phyloP scores from a whole-genome alignment of 768 basidiomycete genomes.

The Rhodotorula graminis region DNA sequence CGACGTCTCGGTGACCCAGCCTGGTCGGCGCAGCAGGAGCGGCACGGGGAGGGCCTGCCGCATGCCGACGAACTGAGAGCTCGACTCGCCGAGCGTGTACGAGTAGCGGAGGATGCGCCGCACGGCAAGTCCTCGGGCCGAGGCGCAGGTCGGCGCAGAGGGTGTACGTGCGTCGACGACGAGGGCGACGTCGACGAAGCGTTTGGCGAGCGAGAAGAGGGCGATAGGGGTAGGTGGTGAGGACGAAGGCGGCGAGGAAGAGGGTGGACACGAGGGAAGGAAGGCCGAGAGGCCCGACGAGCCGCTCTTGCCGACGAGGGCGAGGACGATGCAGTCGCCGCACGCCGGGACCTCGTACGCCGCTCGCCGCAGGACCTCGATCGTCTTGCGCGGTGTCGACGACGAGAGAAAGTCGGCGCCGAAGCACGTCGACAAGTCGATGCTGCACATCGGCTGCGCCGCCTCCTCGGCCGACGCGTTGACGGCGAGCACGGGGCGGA shows the following conservation, averaged over 20 bases:
- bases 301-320: slow-evolving; percentile 46
- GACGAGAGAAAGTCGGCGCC: slow-evolving; percentile 20
- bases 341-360: slow-evolving; percentile 47
- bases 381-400: neutral
- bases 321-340: slow-evolving; percentile 49
- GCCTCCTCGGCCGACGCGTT: neutral
- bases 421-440: slow-evolving; percentile 41
- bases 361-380: slow-evolving; percentile 45
- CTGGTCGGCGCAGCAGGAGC: slow-evolving; percentile 50
- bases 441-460: slow-evolving; percentile 20
- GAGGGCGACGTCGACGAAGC: neutral
- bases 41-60: slow-evolving; percentile 51
- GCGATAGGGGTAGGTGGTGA: neutral
- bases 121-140: slow-evolving; percentile 45
- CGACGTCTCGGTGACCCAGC: slow-evolving; percentile 48
- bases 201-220: neutral
- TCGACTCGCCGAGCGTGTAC: slow-evolving; percentile 42
- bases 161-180: neutral
- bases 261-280: slow-evolving; percentile 42
- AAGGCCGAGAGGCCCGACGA: slow-evolving; percentile 47
- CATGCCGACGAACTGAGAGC: slow-evolving; percentile 15
- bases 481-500: neutral
- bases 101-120: slow-evolving; percentile 31
- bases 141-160: slow-evolving; percentile 44
- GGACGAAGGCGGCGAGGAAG: too few species aligned